Base-by-base conservation (phyloP, 768 basidiomycete genomes). In the Nidularia pulvinata region DNA sequence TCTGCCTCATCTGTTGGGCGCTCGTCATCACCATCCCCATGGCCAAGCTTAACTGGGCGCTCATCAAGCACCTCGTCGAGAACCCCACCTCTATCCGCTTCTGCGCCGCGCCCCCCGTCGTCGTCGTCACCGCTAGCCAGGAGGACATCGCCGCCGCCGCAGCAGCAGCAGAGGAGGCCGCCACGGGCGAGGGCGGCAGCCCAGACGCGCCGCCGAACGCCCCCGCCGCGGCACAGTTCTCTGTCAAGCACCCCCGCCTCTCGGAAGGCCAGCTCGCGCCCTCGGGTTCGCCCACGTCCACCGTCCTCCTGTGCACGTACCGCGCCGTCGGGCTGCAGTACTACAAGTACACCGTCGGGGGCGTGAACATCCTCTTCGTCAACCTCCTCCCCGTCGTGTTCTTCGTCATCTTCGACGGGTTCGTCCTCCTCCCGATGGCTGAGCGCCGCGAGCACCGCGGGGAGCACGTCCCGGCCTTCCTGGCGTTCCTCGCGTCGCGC, bases 301-400 rank as follows among this genome's bases (percentile, higher is more conserved):
- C 91, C 0, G 91, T 99, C 5, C 76, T 99, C 30, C 82, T 99
- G 32, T 99, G 97, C 72, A 96, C 90, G 4, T 98, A 98, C 68
- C 86, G 86, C 22, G 97, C 97, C 1, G 79, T 87, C 50, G 97
- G 96, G 1, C 75, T 84, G 62, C 81, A 95, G 67, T 98, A 97
- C 73, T 98, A 92, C 88, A 99, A 99, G 78, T 99, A 99, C 68
- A 99, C 97, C 5, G 83, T 99, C 48, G 94, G 97, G 16, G 97
- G 97, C 14, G 95, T 98, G 59, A 99, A 99, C 78, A 98, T 99
- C 67, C 71, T 98, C 55, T 98, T 99, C 70, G 84, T 99, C 73
- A 97, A 98, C 71, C 88, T 98, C 55, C 65, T 98, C 34, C 89
- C 94, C 2, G 70, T 98, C 52, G 94, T 98, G 9, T 94, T 97